Base-by-base conservation (phyloP, 805 yeast species). In the Monosporozyma solicola region DNA sequence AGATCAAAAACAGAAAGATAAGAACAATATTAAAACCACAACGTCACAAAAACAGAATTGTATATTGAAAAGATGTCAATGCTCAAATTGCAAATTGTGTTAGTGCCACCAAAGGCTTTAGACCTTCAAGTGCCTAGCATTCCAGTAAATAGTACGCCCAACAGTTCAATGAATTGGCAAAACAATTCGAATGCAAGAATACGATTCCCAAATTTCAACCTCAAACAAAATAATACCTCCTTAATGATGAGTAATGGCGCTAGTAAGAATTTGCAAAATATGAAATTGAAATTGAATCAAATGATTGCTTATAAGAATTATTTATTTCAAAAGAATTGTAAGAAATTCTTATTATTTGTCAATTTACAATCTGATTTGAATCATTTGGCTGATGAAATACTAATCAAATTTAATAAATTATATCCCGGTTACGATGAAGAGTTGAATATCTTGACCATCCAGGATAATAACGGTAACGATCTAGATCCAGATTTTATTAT, bases 401-500 rank as follows among this genome's bases (percentile, higher is more conserved):
- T 71, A n/a, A 68, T 65, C 7, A 74, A 87, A 53, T 82, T 80
- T 60, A 62, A 71, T 29, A 81, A 79, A 61, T 70, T 87, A 47
- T 87, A 87, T 57, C 91, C 92, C 0, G 74, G 74, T 24, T 44
- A 66, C 41, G 82, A 78, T 45, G 79, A 74, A 5, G 75, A 75
- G 1, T 63, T 85, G 25, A 71, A 72, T 11, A 77, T 87, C 45
- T 69, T 74, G 13, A 78, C 78, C 47, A 67, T 87, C 2, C 92
- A 86, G 61, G 92, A 87, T 65, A 66, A 67, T 37, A 76, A 80
- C 54, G 77, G 76, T 51, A 85, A 90, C 58, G 95, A 87, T 62
- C 69, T 87, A 53, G 95, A 87, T 65, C 90, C 90, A 0, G 95
- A 85, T 54, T 87, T 82, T 57, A 56, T 66, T 3, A 83, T 82